Percentiles rank a stretch among this genome's conserved stretches.
These are phyloP conservation scores for Yarrowia divulgata DNA, from an alignment of 805 yeast genomes.

Conservation along the genomic window DNA sequence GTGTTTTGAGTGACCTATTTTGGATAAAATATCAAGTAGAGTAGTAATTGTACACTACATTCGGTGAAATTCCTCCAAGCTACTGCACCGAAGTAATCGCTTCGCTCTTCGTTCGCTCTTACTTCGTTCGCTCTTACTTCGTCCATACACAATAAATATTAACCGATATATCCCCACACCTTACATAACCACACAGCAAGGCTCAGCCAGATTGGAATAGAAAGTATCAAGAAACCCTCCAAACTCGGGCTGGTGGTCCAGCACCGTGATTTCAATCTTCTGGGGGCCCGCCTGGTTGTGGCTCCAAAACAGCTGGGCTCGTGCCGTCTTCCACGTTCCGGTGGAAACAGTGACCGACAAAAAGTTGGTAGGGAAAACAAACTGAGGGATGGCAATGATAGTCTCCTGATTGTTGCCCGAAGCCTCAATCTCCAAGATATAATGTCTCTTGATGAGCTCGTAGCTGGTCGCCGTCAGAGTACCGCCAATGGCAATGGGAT, in stretches of 20 bases:
- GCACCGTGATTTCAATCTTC: conserved; percentile 25
- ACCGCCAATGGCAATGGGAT: conserved; percentile 71
- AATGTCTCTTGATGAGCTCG: conserved; percentile 59
- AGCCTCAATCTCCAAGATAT: conserved; percentile 56
- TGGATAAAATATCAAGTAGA: too few species aligned
- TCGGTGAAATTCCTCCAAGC: too few species aligned
- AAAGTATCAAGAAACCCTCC: conserved; percentile 31
- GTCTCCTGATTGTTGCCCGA: conserved; percentile 8
- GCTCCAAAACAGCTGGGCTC: conserved; percentile 12
- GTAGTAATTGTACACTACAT: too few species aligned
- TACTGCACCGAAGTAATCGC: too few species aligned
- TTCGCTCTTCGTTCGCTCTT: not conserved
- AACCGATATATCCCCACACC: not conserved
- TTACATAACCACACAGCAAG: conserved; percentile 41
- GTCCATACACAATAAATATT: conserved; percentile 5
- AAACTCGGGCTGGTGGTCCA: conserved; percentile 20
- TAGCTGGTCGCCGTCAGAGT: conserved; percentile 62
- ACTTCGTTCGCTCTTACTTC: not conserved
- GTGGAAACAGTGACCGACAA: conserved; percentile 17
- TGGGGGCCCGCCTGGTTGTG: conserved; percentile 40
- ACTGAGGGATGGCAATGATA: conserved; percentile 20
- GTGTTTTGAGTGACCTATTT: not conserved
- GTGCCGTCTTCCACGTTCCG: conserved; percentile 22
- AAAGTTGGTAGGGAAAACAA: conserved; percentile 13
- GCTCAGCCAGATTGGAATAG: conserved; percentile 29